Conservation (phyloP, 169 alveolate species). For the Eimeria praecox region DNA sequence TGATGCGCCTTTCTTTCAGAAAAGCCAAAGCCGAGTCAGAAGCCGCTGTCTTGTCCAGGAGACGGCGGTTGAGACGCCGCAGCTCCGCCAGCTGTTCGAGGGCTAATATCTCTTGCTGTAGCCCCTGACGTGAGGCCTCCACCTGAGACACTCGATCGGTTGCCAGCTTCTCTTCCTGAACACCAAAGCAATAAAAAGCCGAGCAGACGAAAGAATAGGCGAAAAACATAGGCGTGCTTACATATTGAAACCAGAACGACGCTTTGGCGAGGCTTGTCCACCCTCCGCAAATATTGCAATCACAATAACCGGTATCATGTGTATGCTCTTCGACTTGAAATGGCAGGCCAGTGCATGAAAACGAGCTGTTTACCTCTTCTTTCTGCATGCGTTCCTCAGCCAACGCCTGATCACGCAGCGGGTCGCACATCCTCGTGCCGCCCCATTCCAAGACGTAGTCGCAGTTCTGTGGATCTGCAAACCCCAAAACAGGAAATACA, state of each 20-base stretch:
- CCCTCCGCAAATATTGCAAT: no score
- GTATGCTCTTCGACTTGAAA: not conserved
- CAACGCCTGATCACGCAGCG: conserved; percentile 69
- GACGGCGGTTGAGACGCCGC: conserved; percentile 80
- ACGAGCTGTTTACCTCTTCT: conserved; percentile 40
- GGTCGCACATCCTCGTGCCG: conserved; percentile 91
- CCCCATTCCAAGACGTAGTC: conserved; percentile 95
- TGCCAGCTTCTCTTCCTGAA: conserved; percentile 77
- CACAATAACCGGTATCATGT: no score
- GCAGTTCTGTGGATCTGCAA: conserved; percentile 91
- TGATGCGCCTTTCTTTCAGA: conserved; percentile 81
- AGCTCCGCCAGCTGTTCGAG: conserved; percentile 83
- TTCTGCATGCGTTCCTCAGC: conserved; percentile 76
- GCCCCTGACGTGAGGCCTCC: conserved; percentile 80
- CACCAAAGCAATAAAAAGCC: not conserved
- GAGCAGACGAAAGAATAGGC: not conserved
- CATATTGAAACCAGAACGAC: not conserved
- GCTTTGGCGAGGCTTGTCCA: no score
- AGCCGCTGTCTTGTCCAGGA: conserved; percentile 79
- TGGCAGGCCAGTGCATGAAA: not conserved
- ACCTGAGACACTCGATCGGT: conserved; percentile 83
- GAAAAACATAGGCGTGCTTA: not conserved
- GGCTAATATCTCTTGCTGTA: conserved; percentile 80
- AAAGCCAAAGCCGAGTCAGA: conserved; percentile 78
- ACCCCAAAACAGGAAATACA: not conserved